phyloP scores from a whole-genome alignment of 768 basidiomycete genomes.

The Kwoniella bestiolae region DNA sequence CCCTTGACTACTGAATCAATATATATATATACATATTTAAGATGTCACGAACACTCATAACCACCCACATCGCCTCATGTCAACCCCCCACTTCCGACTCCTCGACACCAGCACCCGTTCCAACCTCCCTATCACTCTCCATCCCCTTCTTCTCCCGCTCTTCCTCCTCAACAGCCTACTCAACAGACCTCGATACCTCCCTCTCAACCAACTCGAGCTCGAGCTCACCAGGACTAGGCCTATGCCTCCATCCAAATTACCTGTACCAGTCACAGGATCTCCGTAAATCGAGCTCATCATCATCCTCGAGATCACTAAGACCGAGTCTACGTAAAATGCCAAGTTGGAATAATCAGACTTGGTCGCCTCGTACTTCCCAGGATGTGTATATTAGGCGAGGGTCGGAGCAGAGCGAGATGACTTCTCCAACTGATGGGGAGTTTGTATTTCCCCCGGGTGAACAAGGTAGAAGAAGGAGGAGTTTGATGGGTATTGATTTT shows the following conservation, averaged over 20 bases:
- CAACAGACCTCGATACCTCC: slow-evolving; percentile 4
- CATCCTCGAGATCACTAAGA: neutral
- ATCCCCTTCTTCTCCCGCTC: slow-evolving; percentile 27
- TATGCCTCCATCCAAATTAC: neutral
- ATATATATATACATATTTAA: neutral
- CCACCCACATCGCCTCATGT: neutral
- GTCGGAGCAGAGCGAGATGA: neutral
- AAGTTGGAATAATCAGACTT: slow-evolving; percentile 21
- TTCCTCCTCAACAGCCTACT: slow-evolving; percentile 14
- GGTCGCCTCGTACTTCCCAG: neutral
- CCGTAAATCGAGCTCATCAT: neutral
- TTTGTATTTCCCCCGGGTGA: neutral
- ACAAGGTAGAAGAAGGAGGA: neutral
- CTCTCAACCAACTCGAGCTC: neutral
- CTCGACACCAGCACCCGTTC: neutral
- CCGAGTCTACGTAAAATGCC: slow-evolving; percentile 23
- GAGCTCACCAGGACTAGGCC: neutral
- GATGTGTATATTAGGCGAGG: neutral
- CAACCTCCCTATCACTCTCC: slow-evolving; percentile 14
- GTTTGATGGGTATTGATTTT: slow-evolving; percentile 10
- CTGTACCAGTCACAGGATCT: neutral
- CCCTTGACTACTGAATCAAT: no score
- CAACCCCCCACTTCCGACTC: neutral
- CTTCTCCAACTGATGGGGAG: neutral
- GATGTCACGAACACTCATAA: neutral